phyloP scores from a whole-genome alignment of 352 stramenopile genomes.

The Phytophthora capsici region DNA sequence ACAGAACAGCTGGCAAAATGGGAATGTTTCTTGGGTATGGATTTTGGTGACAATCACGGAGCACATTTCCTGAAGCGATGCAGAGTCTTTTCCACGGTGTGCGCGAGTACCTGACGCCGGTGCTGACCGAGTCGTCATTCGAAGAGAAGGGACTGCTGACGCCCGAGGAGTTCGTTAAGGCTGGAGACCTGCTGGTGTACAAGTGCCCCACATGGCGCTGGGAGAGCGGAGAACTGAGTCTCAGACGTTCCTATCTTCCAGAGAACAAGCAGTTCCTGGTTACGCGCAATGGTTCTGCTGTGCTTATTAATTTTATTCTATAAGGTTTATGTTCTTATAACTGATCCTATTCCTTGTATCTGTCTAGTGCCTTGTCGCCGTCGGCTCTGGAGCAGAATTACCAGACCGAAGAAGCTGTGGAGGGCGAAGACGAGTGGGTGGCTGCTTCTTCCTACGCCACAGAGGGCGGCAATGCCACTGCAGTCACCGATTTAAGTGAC shows the following conservation, averaged over 20 bases:
- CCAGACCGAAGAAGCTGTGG: slow-evolving; percentile 70
- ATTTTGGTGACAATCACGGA: too few relatives aligned
- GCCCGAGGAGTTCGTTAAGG: slow-evolving; percentile 96
- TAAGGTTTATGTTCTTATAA: background rate
- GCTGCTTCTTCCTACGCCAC: slow-evolving; percentile 81
- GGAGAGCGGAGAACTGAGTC: slow-evolving; percentile 72
- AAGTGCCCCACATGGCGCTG: slow-evolving; percentile 97
- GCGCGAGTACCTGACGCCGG: slow-evolving; percentile 88
- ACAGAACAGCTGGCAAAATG: too few relatives aligned
- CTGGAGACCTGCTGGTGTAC: slow-evolving; percentile 96
- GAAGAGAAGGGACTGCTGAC: slow-evolving; percentile 95
- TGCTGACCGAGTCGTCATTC: slow-evolving; percentile 94
- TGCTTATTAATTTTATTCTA: background rate
- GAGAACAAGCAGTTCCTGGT: slow-evolving; percentile 90
- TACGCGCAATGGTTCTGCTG: slow-evolving; percentile 63
- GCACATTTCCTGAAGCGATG: slow-evolving; percentile 53
- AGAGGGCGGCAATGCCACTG: slow-evolving; percentile 29
- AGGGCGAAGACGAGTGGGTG: slow-evolving; percentile 92
- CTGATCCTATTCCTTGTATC: background rate
- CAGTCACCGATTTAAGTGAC: slow-evolving; percentile 52
- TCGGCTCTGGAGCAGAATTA: slow-evolving; percentile 76
- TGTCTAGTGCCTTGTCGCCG: slow-evolving; percentile 85
- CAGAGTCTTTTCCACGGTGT: slow-evolving; percentile 85
- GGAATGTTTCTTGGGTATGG: too few relatives aligned
- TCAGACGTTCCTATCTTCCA: slow-evolving; percentile 73